Conservation (phyloP, 2,329 filamentous ascomycete species). For the Diplocarpon rosae region DNA sequence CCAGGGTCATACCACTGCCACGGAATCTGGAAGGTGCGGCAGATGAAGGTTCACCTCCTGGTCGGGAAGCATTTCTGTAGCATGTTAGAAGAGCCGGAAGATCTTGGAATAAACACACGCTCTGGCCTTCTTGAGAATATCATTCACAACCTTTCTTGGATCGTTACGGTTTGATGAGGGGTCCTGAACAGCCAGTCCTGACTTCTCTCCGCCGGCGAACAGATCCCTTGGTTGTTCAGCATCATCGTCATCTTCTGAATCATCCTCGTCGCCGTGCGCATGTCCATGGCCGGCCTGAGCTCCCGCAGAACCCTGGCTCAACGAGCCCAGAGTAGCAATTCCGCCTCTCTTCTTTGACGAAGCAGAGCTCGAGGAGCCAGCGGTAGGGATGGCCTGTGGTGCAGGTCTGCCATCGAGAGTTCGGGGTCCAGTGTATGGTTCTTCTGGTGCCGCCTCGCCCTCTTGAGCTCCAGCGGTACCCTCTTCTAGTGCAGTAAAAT, state of each 20-base stretch:
- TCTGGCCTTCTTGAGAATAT: slow-evolving; percentile 53
- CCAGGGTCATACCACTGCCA: slow-evolving; percentile 64
- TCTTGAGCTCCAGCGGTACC: slow-evolving; percentile 30
- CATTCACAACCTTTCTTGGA: slow-evolving; percentile 46
- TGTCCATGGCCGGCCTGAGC: slow-evolving; percentile 33
- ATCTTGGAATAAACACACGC: slow-evolving; percentile 32
- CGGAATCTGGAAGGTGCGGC: slow-evolving; percentile 46
- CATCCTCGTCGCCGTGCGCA: slow-evolving; percentile 44
- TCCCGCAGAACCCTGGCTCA: slow-evolving; percentile 26
- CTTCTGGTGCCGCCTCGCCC: slow-evolving; percentile 29
- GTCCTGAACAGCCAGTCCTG: slow-evolving; percentile 57
- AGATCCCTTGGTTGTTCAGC: slow-evolving; percentile 54
- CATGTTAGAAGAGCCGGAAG: background rate
- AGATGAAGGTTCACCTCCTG: slow-evolving; percentile 38
- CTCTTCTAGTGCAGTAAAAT: slow-evolving; percentile 47
- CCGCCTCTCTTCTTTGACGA: slow-evolving; percentile 30
- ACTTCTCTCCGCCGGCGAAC: slow-evolving; percentile 81
- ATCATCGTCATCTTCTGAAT: slow-evolving; percentile 46
- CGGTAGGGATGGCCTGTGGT: slow-evolving; percentile 29
- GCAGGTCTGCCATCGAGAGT: slow-evolving; percentile 53
- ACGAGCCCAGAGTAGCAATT: slow-evolving; percentile 48
- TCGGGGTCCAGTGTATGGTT: slow-evolving; percentile 47
- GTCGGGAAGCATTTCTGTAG: slow-evolving; percentile 47
- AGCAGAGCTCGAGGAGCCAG: slow-evolving; percentile 18
- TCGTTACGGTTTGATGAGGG: slow-evolving; percentile 34